These are phyloP conservation scores for Pseudopithomyces chartarum DNA, from an alignment of 2,329 filamentous ascomycete genomes.

Conservation along the genomic window DNA sequence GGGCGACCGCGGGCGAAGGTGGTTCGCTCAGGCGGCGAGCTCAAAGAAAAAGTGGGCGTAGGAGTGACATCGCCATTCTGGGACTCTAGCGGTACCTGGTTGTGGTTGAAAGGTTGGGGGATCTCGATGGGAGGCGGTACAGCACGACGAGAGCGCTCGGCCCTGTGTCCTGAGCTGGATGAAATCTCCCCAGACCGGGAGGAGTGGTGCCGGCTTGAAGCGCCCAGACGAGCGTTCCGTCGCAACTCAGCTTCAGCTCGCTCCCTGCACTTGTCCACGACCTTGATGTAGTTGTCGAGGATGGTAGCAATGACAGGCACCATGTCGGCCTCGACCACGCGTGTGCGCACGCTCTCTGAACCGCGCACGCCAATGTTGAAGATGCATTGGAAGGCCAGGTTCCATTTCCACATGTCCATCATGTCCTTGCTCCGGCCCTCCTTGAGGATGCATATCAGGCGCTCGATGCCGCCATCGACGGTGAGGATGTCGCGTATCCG, in stretches of 20 bases:
- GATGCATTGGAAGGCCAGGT: slow-evolving; percentile 96
- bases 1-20: slow-evolving; percentile 63
- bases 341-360: slow-evolving; percentile 89
- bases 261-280: slow-evolving; percentile 88
- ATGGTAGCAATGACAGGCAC: slow-evolving; percentile 98
- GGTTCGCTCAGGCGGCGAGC: slow-evolving; percentile 73
- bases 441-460: slow-evolving; percentile 96
- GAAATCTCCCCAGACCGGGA: slow-evolving; percentile 46
- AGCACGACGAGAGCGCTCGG: slow-evolving; percentile 67
- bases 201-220: slow-evolving; percentile 47
- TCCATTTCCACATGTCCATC: slow-evolving; percentile 99
- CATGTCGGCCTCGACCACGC: slow-evolving; percentile 98
- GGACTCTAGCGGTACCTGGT: slow-evolving; percentile 54
- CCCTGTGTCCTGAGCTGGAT: slow-evolving; percentile 45
- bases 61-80: slow-evolving; percentile 65
- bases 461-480: slow-evolving; percentile 97
- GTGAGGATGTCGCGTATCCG: slow-evolving; percentile 97
- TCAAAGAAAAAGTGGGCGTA: slow-evolving; percentile 67
- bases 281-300: slow-evolving; percentile 96
- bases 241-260: slow-evolving; percentile 82
- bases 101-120: slow-evolving; percentile 57
- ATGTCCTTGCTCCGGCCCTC: slow-evolving; percentile 95
- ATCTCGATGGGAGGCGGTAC: slow-evolving; percentile 86
- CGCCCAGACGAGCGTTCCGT: slow-evolving; percentile 54
- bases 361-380: slow-evolving; percentile 98